Conservation (phyloP, 108 stramenopile species). For the Nitzschia sp. region DNA sequence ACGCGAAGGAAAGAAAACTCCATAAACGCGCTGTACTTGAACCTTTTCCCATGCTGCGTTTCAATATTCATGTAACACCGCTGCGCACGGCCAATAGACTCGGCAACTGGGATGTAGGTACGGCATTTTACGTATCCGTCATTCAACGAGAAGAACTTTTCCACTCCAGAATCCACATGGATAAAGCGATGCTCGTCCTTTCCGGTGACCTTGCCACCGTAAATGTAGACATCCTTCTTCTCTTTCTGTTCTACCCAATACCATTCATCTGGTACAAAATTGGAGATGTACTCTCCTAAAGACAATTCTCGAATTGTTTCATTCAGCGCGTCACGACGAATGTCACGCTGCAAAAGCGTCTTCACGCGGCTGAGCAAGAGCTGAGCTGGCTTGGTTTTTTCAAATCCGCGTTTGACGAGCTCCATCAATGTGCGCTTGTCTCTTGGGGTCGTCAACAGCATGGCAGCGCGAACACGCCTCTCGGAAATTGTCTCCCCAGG, state of each 20-base stretch:
- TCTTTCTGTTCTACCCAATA: conserved; percentile 33
- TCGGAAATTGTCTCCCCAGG: conserved; percentile 18
- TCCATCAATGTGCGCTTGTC: conserved; percentile 43
- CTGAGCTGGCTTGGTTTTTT: conserved; percentile 28
- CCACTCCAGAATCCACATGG: conserved; percentile 24
- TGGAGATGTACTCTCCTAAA: conserved; percentile 12
- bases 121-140: not conserved
- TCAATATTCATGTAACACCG: conserved; percentile 41
- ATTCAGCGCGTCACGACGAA: conserved; percentile 39
- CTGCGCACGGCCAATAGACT: conserved; percentile 42
- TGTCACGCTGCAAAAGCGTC: conserved; percentile 27
- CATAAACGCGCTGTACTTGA: conserved; percentile 44
- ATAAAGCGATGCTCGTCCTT: conserved; percentile 29
- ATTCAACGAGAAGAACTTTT: conserved; percentile 1
- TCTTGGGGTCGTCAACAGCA: conserved; percentile 30
- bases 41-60: conserved; percentile 39
- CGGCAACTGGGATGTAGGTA: conserved; percentile 45
- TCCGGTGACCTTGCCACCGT: conserved; percentile 9
- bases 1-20: conserved; percentile 36
- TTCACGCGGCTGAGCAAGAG: conserved; percentile 28
- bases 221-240: conserved; percentile 32
- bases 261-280: conserved; percentile 27
- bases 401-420: conserved; percentile 18
- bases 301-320: conserved; percentile 36
- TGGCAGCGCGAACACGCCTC: conserved; percentile 24